A percentile compares a stretch with the other conserved stretches of the same genome.
phyloP scores from a whole-genome alignment of 2,329 filamentous ascomycete genomes.

The Cercospora zeina region DNA sequence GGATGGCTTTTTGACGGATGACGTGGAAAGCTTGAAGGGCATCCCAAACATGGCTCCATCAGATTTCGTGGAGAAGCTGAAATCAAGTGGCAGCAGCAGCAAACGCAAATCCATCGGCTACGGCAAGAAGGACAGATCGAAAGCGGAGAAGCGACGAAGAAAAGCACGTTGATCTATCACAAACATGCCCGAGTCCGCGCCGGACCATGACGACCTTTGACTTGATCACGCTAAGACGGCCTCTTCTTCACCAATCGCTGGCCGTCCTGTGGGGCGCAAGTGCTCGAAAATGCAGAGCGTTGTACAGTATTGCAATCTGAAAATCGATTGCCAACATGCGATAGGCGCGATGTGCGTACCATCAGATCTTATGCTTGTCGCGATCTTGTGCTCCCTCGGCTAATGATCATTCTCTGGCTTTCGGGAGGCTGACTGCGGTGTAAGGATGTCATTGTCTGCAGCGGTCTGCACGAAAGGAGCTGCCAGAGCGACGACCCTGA shows the following conservation, averaged over 20 bases:
- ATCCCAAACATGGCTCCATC: conserved; percentile 8
- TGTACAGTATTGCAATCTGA: background rate
- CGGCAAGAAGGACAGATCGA: conserved; percentile 12
- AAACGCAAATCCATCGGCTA: conserved; percentile 14
- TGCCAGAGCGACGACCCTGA: background rate
- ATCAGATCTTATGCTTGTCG: background rate
- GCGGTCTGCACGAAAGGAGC: background rate
- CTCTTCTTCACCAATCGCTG: background rate
- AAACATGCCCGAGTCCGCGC: background rate
- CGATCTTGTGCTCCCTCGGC: background rate
- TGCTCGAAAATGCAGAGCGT: background rate
- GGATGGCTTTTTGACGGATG: background rate
- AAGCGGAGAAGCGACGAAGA: background rate
- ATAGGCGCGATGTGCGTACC: background rate
- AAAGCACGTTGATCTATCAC: background rate
- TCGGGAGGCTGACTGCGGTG: background rate
- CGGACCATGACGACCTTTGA: background rate
- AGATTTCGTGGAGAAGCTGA: conserved; percentile 10
- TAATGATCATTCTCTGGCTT: background rate
- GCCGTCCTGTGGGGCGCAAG: background rate
- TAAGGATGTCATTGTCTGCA: background rate
- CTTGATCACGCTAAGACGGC: background rate
- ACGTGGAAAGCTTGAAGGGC: conserved; percentile 15
- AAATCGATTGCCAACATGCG: background rate
- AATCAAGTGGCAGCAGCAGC: conserved; percentile 11